Evolutionary conservation across 352 stramenopile genomes (phyloP).

Genomic region (Peronospora farinosa): DNA sequence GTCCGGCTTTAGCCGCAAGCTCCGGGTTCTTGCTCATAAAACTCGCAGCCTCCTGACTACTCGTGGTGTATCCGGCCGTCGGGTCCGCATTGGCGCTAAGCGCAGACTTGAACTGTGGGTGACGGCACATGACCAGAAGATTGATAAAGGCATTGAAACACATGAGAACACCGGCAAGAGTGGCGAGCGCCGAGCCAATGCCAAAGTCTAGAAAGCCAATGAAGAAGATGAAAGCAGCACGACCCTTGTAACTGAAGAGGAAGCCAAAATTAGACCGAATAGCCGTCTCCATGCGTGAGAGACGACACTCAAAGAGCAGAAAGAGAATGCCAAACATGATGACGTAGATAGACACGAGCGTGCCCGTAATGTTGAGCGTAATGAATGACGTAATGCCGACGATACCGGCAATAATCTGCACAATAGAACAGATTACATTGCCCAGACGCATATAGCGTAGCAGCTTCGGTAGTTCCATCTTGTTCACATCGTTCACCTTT

Average conservation of each 20-base stretch:
- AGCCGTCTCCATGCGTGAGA: slow-evolving; percentile 78
- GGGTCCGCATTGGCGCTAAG: slow-evolving; percentile 68
- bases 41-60: slow-evolving; percentile 71
- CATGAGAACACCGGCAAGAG: slow-evolving; percentile 73
- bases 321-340: slow-evolving; percentile 87
- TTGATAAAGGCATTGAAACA: slow-evolving; percentile 85
- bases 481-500: slow-evolving; percentile 85
- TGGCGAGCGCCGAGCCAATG: slow-evolving; percentile 75
- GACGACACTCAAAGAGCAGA: slow-evolving; percentile 81
- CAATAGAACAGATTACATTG: slow-evolving; percentile 77
- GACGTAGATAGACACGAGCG: slow-evolving; percentile 84
- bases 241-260: slow-evolving; percentile 83
- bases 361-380: slow-evolving; percentile 86
- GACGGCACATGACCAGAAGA: slow-evolving; percentile 80
- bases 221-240: slow-evolving; percentile 85
- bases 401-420: slow-evolving; percentile 78
- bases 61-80: slow-evolving; percentile 70
- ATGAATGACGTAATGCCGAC: slow-evolving; percentile 83
- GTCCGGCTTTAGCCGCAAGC: slow-evolving; percentile 64
- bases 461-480: slow-evolving; percentile 86
- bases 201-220: slow-evolving; percentile 86
- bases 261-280: slow-evolving; percentile 86
- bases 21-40: slow-evolving; percentile 82
- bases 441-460: slow-evolving; percentile 81
- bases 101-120: slow-evolving; percentile 80